phyloP scores from a whole-genome alignment of 768 basidiomycete species.

The Tephrocybe rancida region DNA sequence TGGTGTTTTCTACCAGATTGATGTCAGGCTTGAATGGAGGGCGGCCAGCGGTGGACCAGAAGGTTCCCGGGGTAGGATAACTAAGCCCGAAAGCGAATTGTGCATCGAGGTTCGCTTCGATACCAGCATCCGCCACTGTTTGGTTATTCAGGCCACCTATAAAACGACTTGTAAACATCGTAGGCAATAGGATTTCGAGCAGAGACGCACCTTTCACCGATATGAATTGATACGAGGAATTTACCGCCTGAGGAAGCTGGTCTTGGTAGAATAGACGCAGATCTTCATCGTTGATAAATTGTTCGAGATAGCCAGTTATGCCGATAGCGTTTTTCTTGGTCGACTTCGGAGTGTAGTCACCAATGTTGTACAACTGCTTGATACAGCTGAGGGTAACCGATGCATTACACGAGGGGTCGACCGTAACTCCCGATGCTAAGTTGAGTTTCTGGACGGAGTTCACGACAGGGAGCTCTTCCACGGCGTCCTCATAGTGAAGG shows the following conservation, averaged over 20 bases:
- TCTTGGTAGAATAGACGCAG: constrained; percentile 48
- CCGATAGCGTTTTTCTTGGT: constrained; percentile 50
- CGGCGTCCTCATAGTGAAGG: constrained; percentile 7
- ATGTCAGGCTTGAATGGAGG: constrained; percentile 58
- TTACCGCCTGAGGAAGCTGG: constrained; percentile 46
- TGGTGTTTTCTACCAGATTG: constrained; percentile 33
- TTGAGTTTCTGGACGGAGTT: constrained; percentile 15
- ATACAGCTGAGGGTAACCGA: constrained; percentile 43
- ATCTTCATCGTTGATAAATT: constrained; percentile 53
- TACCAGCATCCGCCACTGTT: constrained; percentile 46
- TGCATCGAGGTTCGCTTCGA: constrained; percentile 64
- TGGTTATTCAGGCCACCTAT: constrained; percentile 63
- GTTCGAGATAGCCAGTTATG: constrained; percentile 51
- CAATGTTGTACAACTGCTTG: constrained; percentile 36
- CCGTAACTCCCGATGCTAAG: constrained; percentile 23
- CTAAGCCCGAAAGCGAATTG: constrained; percentile 65
- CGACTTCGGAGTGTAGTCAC: constrained; percentile 38
- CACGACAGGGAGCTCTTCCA: constrained; percentile 17
- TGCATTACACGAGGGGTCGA: constrained; percentile 36
- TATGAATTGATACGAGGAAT: constrained; percentile 51
- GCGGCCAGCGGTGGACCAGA: constrained; percentile 60
- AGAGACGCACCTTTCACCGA: constrained; percentile 49
- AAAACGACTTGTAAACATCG: background rate
- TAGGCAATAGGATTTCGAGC: background rate
- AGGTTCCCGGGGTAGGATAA: constrained; percentile 57